These are phyloP conservation scores for Pogostemon cablin DNA, from an alignment of 257 asterid genomes.

Conservation along the genomic window DNA sequence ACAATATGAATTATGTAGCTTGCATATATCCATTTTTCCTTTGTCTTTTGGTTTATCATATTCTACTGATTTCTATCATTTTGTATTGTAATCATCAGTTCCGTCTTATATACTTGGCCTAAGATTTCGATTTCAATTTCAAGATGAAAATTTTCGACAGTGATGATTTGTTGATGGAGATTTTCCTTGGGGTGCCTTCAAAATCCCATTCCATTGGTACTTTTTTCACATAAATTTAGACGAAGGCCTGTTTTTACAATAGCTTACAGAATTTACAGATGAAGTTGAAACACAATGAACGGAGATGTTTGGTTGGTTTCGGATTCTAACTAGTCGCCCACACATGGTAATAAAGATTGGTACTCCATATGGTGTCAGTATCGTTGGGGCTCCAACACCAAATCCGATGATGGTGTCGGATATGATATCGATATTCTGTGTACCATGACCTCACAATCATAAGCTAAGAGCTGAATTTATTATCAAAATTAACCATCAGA, in stretches of 20 bases:
- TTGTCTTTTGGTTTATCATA: neutral
- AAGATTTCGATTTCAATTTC: neutral
- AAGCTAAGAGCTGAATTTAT: too few species aligned
- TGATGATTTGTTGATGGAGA: slow-evolving; percentile 34
- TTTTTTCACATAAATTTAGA: slow-evolving; percentile 41
- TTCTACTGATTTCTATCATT: slow-evolving; percentile 13
- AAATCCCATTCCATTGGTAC: slow-evolving; percentile 31
- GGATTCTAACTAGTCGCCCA: too few species aligned
- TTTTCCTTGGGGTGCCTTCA: slow-evolving; percentile 43
- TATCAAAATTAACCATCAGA: too few species aligned
- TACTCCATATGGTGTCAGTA: too few species aligned
- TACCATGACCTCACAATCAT: too few species aligned
- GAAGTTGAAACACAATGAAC: too few species aligned
- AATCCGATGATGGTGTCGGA: too few species aligned
- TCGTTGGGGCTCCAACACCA: too few species aligned
- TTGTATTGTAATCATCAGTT: neutral
- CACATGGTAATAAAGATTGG: too few species aligned
- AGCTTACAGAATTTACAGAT: too few species aligned
- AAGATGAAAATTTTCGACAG: slow-evolving; percentile 29
- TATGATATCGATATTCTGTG: too few species aligned
- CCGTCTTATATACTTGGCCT: neutral
- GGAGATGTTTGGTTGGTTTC: too few species aligned
- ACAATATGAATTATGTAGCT: neutral
- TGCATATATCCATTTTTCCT: neutral
- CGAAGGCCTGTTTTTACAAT: slow-evolving; percentile 28